Evolutionary conservation across 1,139 yeast species (phyloP).

Genomic region (Protomyces macrosporus): DNA sequence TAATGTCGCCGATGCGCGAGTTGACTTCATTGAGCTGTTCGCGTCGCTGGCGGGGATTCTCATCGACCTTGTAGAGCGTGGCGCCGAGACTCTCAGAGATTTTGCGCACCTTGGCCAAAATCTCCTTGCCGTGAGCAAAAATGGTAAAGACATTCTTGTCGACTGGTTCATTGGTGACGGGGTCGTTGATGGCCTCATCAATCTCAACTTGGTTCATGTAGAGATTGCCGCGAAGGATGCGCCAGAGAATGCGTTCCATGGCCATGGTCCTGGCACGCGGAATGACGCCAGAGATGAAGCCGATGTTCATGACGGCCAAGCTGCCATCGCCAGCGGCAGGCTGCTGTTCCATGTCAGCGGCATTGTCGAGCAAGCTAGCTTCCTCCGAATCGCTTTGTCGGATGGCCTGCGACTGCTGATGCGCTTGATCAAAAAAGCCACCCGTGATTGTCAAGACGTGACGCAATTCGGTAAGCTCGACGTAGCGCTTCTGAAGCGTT

Average conservation of each 20-base stretch:
- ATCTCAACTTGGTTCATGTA: constrained; percentile 68
- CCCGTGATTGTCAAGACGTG: constrained; percentile 66
- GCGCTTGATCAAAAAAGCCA: constrained; percentile 52
- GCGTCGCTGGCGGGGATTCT: constrained; percentile 52
- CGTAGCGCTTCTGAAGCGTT: constrained; percentile 50
- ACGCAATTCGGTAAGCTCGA: constrained; percentile 57
- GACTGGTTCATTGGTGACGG: constrained; percentile 47
- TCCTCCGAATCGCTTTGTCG: constrained; percentile 37
- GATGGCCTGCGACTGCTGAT: constrained; percentile 21
- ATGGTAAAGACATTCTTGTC: constrained; percentile 72
- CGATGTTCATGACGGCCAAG: constrained; percentile 41
- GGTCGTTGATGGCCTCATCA: constrained; percentile 52
- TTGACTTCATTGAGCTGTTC: constrained; percentile 57
- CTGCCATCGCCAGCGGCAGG: constrained; percentile 31
- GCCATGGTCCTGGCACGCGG: constrained; percentile 63
- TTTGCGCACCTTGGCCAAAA: constrained; percentile 61
- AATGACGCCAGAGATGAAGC: constrained; percentile 78
- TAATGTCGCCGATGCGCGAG: constrained; percentile 57
- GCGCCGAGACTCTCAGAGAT: constrained; percentile 86
- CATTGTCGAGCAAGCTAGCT: constrained; percentile 37
- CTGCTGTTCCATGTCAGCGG: constrained; percentile 32
- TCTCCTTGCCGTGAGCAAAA: constrained; percentile 78
- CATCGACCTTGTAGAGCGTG: constrained; percentile 60
- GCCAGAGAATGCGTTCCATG: constrained; percentile 85
- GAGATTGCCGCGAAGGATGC: constrained; percentile 84